phyloP scores from a whole-genome alignment of 495 filamentous ascomycete genomes.

The Xylaria flabelliformis region DNA sequence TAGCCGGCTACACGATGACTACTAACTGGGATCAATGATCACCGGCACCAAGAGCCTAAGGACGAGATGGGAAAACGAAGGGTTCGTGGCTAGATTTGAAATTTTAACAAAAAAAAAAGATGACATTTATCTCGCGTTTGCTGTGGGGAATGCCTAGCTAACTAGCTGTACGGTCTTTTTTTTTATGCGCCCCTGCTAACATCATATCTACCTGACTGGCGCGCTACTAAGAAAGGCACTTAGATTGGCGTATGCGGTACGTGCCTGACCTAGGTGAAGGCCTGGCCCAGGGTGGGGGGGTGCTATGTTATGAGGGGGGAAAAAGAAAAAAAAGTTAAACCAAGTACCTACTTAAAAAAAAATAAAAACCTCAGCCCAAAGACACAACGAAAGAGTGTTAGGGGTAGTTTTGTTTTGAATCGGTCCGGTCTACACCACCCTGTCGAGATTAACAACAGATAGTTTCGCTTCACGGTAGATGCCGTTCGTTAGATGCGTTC shows the following conservation, averaged over 20 bases:
- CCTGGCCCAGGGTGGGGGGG: background rate
- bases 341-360: background rate
- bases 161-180: constrained; percentile 15
- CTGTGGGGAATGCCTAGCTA: constrained; percentile 4
- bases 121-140: background rate
- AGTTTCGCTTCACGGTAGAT: background rate
- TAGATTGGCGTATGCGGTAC: constrained; percentile 1
- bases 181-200: constrained; percentile 2
- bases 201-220: background rate
- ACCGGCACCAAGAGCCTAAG: background rate
- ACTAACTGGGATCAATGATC: constrained; percentile 4
- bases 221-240: background rate
- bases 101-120: background rate
- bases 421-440: constrained; percentile 6
- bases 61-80: background rate
- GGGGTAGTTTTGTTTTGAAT: background rate
- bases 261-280: constrained; percentile 22
- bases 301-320: background rate
- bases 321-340: background rate
- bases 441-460: background rate
- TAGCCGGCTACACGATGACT: background rate
- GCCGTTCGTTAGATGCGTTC: background rate
- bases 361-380: background rate
- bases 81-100: background rate
- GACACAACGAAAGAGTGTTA: background rate